phyloP scores from a whole-genome alignment of 202 grass and related monocot species.

The Bolboschoenoplectus hybrid region DNA sequence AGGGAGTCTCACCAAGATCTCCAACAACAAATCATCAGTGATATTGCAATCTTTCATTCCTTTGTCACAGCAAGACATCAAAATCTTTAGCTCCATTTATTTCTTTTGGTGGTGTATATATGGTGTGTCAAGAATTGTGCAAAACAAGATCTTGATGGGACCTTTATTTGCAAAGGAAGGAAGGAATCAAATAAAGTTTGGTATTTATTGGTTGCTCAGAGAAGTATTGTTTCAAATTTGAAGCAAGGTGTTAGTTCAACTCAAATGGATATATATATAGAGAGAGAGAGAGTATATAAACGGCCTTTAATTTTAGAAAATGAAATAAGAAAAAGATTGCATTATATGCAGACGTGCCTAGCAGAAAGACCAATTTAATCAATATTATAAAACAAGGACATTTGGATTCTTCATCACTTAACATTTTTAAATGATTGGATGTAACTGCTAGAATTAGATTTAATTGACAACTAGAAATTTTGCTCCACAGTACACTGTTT shows the following conservation, averaged over 20 bases:
- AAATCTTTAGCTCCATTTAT: not conserved
- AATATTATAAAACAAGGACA: too few species aligned
- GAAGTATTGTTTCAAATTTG: not conserved
- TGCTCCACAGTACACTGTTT: not conserved
- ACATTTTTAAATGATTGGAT: not conserved
- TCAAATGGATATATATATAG: not conserved
- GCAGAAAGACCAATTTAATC: too few species aligned
- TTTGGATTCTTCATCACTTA: too few species aligned
- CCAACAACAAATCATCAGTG: conserved; percentile 46
- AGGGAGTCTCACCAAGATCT: conserved; percentile 51
- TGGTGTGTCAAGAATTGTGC: not conserved
- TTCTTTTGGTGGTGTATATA: not conserved
- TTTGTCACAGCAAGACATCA: not conserved
- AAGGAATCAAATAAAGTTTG: not conserved
- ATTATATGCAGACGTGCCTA: not conserved
- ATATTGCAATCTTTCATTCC: conserved; percentile 9
- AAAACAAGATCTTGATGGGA: not conserved
- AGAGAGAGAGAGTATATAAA: not conserved
- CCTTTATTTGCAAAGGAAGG: not conserved
- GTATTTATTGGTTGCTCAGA: not conserved
- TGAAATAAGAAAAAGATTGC: not conserved
- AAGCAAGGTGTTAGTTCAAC: not conserved
- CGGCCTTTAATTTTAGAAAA: not conserved
- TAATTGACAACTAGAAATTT: too few species aligned
- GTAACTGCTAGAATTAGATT: too few species aligned